A percentile compares a stretch with the other conserved stretches of the same genome.
Evolutionary conservation across 495 filamentous ascomycete genomes (phyloP).

Genomic region (Penicilliopsis zonata): DNA sequence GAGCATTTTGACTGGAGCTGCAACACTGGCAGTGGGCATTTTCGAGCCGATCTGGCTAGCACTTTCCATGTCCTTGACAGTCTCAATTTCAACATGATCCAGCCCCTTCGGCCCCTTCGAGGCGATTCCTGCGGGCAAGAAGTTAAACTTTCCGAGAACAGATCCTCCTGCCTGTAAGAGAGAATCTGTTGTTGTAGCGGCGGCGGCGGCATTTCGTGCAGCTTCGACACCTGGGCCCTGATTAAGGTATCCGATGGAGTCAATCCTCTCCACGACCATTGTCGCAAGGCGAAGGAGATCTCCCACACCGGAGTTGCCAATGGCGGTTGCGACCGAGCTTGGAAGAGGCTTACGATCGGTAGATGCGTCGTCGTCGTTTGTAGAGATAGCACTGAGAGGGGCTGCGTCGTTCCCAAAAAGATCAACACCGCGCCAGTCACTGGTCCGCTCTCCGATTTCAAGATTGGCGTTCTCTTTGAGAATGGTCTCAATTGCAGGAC

Average conservation of each 20-base stretch:
- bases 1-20: not conserved
- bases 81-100: slow-evolving; percentile 9
- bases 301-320: slow-evolving; percentile 19
- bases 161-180: not conserved
- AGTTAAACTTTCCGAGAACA: not conserved
- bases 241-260: slow-evolving; percentile 23
- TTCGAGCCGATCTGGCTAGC: not conserved
- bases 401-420: slow-evolving; percentile 12
- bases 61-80: slow-evolving; percentile 12
- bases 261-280: slow-evolving; percentile 22
- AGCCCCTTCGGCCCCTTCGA: slow-evolving; percentile 1
- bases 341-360: not conserved
- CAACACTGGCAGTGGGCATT: not conserved
- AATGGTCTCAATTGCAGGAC: slow-evolving; percentile 12
- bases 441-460: slow-evolving; percentile 19
- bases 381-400: not conserved
- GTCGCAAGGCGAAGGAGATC: slow-evolving; percentile 18
- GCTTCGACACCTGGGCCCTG: slow-evolving; percentile 7
- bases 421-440: slow-evolving; percentile 15
- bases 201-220: not conserved
- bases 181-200: not conserved
- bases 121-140: not conserved
- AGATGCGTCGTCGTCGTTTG: not conserved
- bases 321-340: slow-evolving; percentile 8
- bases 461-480: slow-evolving; percentile 17